Evolutionary conservation across 306 rosid species (phyloP), one percentile per base, ranked within the genome.

Genomic region (Sphenostylis stenocarpa): DNA sequence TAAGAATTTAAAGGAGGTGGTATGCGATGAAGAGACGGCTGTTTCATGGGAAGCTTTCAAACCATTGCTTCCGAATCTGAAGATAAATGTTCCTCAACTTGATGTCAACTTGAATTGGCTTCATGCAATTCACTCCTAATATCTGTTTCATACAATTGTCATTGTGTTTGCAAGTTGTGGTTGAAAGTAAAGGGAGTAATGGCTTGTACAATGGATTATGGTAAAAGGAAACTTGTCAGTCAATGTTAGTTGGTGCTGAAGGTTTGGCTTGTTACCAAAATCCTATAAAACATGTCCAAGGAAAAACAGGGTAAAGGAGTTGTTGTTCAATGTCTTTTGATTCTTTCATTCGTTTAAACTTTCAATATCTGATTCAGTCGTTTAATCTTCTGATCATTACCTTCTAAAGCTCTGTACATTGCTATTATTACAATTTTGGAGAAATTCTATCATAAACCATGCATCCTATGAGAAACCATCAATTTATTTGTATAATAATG

Each of bases 11-110:
- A 19, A 77, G 75, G 87, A 86, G n/a, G 88, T 91, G 29, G 44
- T 64, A 2, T 91, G 93, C 4, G 93, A 91, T 12, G 79, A 82
- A 70, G 90, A 91, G 82, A 81, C 82, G 1, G 83, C 79, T 73
- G 43, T 31, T 61, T 67, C 67, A 33, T 65, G 85, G 89, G 80
- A 83, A 72, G 58, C 3, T 45, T 70, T 72, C 52, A 45, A 17
- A 31, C 26, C 77, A 34, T 70, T 70, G 77, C 69, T 44, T 77
- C 66, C 73, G 2, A 26, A 60, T 43, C 67, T 44, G 2, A 34
- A 62, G 9, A 19, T 85, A 3, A 83, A 58, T 14, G 12, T 29
- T 75, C 33, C 67, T 48, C 28, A 17, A 4, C 15, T 62, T n/a
- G 45, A 62, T 17, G 47, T 31, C 0, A 62, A 62, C 45, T 62